Base-by-base conservation (phyloP, 1,139 yeast species). In the Lodderomyces jiufengensis region DNA sequence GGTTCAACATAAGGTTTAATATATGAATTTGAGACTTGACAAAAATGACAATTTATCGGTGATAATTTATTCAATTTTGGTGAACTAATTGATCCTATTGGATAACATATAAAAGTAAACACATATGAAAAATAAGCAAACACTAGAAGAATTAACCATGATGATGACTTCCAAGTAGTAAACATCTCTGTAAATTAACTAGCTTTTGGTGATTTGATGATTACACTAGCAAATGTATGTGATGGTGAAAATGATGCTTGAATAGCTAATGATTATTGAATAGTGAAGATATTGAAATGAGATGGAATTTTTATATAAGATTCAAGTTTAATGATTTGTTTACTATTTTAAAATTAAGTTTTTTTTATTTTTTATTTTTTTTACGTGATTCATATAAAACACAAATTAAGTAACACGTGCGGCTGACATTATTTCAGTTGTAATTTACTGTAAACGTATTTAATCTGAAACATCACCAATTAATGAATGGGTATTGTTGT, bases 21-120 rank as follows among this genome's bases (percentile, higher is more conserved):
- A 20, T 36, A 37, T 12, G 22, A 23, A 31, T 43, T 36, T 29
- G 43, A 38, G 3, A 39, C 9, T 18, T 27, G 29, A 36, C 51
- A 47, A 30, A 45, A 35, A 34, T 46, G 48, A 29, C 42, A 40
- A 31, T 41, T 43, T 10, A 46, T 34, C 3, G 51, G 50, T 2
- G 49, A 32, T 24, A 39, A 34, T 13, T 31, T 10, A 12, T 18
- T 11, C 2, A 30, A 21, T 13, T 16, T 13, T n/a, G 24, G 16
- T 16, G 24, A 5, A 11, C 31, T 20, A 29, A 31, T 6, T 23
- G 27, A 21, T 12, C 35, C 21, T 18, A 35, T 36, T 10, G 42
- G 28, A 9, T 49, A 49, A 39, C 51, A 47, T 6, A 44, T 34
- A 26, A 31, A 38, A 3, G 42, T 42, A 42, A 44, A 45, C 5